phyloP scores from a whole-genome alignment of 345 rosid genomes.

The Leavenworthia alabamica region DNA sequence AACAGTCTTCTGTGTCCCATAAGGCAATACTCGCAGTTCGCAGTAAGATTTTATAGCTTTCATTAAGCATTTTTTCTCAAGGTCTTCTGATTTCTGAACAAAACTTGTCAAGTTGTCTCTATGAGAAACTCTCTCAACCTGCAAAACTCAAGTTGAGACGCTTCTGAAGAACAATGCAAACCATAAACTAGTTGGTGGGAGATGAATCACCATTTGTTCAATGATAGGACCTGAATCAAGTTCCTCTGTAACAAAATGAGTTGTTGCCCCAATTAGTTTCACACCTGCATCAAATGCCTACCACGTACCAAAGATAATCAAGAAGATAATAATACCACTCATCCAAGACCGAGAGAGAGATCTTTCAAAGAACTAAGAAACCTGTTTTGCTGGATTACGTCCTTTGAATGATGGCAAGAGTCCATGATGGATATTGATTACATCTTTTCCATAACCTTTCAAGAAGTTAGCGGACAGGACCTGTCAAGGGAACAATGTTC shows the following conservation, averaged over 20 bases:
- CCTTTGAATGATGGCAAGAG: conserved; percentile 97
- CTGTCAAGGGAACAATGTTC: conserved; percentile 34
- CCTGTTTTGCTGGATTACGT: conserved; percentile 82
- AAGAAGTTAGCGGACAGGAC: conserved; percentile 64
- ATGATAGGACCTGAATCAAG: conserved; percentile 96
- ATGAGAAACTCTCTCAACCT: conserved; percentile 96
- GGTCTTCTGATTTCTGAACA: conserved; percentile 81
- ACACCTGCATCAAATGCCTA: conserved; percentile 99
- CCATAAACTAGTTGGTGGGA: neutral
- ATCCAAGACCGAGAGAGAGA: neutral
- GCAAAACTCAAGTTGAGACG: conserved; percentile 24
- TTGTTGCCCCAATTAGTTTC: conserved; percentile 91
- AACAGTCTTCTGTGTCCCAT: conserved; percentile 59
- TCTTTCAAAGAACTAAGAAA: conserved; percentile 23
- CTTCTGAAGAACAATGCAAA: conserved; percentile 12
- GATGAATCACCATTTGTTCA: conserved; percentile 77
- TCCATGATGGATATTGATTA: conserved; percentile 97
- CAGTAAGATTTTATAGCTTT: conserved; percentile 78
- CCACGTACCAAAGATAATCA: too few relatives aligned
- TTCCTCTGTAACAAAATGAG: conserved; percentile 90
- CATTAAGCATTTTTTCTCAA: conserved; percentile 83
- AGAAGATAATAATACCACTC: neutral
- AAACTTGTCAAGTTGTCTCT: conserved; percentile 75
- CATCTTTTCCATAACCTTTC: conserved; percentile 70
- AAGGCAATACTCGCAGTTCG: conserved; percentile 80